Evolutionary conservation across 768 basidiomycete genomes (phyloP), one percentile per base, ranked within the genome.

Genomic region (Inosperma sp.): DNA sequence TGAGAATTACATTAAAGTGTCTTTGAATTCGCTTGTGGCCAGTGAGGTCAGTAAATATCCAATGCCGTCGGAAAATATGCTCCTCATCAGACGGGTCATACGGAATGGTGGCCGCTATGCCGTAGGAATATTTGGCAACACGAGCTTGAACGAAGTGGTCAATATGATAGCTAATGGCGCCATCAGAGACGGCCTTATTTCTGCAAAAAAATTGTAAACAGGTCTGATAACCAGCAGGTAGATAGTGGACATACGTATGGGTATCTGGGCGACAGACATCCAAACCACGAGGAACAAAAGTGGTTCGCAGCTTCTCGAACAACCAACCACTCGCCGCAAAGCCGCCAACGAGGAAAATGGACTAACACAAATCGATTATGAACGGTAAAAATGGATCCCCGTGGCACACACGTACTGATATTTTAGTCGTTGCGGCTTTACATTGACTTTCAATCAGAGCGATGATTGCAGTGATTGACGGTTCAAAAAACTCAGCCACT

Each of bases 291-390:
- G 60, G 49, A 7, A 66, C 62, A 12, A 78, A 65, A 13, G 68
- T 57, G 34, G 51, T 55, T 43, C 71, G 70, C 16, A 79, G 68
- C 30, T 67, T 61, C 0, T 62, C 55, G 51, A 73, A 77, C 13
- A 80, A 58, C 68, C 71, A 78, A 37, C 72, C 69, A 53, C 69
- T 78, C 3, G 76, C 73, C 12, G 74, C 74, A 58, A 80, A 79
- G 0, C 77, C 78, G 13, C 79, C 78, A 2, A 80, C 77, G 7
- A 79, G 60, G 51, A 79, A 72, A 22, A 77, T 67, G 8, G 66
- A 53, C 69, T 72, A n/a, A 35, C 21, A 5, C 26, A 45, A 16
- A 14, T 21, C 21, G 25, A 34, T 46, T 44, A 25, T n/a, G 19
- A 35, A 42, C 22, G 12, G 16, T 44, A 8, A 31, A 27, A 21